These are phyloP conservation scores for Trichophyton benhamiae DNA, from an alignment of 2,329 filamentous ascomycete genomes.

Conservation along the genomic window DNA sequence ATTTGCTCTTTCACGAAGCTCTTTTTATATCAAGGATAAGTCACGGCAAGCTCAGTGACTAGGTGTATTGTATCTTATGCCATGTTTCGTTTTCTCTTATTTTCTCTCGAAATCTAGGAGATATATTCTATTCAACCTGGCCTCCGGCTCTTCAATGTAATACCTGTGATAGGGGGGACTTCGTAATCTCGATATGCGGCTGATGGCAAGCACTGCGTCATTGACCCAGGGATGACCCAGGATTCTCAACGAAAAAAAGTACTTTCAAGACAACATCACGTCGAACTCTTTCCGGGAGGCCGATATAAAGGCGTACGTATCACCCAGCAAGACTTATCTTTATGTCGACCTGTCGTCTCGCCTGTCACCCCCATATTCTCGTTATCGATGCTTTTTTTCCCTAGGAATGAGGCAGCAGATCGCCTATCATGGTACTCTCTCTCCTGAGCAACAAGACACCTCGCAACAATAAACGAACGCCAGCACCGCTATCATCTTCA, in stretches of 20 bases:
- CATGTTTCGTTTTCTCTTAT: neutral
- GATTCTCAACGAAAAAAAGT: neutral
- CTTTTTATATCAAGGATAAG: neutral
- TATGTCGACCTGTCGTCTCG: neutral
- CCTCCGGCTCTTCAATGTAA: neutral
- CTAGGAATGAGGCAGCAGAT: neutral
- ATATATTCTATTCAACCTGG: neutral
- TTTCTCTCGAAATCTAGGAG: neutral
- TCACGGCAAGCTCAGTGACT: neutral
- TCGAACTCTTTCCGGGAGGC: neutral
- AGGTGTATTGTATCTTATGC: neutral
- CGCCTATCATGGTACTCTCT: conserved; percentile 4
- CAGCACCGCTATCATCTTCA: neutral
- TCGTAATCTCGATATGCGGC: neutral
- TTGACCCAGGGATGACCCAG: neutral
- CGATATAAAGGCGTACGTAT: neutral
- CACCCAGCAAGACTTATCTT: neutral
- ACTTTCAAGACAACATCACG: neutral
- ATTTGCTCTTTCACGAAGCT: neutral
- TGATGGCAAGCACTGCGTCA: neutral
- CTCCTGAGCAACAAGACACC: neutral
- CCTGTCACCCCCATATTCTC: neutral
- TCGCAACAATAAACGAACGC: neutral
- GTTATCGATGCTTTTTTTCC: neutral
- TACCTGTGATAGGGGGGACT: neutral